phyloP scores from a whole-genome alignment of 371 early-diverging fungal genomes.

The Rhizopus sp. region DNA sequence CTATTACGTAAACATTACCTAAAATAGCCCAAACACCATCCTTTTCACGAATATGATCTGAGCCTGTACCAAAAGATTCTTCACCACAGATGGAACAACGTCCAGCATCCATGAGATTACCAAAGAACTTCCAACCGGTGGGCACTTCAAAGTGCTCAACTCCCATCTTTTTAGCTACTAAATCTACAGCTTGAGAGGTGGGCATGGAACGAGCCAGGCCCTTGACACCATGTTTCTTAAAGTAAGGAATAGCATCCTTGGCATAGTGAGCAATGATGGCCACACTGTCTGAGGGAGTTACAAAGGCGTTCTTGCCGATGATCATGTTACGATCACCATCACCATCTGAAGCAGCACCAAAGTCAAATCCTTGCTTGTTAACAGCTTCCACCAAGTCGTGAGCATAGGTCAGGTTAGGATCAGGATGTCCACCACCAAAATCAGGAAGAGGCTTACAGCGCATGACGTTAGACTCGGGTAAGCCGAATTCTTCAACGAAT shows the following conservation, averaged over 20 bases:
- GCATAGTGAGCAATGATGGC: conserved; percentile 95
- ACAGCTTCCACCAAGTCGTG: conserved; percentile 93
- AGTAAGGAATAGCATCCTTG: conserved; percentile 85
- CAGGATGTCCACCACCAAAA: conserved; percentile 96
- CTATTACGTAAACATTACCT: conserved; percentile 41
- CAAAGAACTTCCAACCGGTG: conserved; percentile 97
- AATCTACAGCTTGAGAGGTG: conserved; percentile 89
- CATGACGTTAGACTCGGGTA: conserved; percentile 81
- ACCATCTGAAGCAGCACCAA: conserved; percentile 96
- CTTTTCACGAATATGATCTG: conserved; percentile 98
- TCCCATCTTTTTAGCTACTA: conserved; percentile 83
- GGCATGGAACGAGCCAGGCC: conserved; percentile 98
- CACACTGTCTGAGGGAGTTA: conserved; percentile 97
- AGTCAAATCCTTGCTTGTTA: conserved; percentile 72
- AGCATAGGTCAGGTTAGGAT: conserved; percentile 98
- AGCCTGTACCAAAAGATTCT: conserved; percentile 97
- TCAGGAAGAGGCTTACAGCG: conserved; percentile 83
- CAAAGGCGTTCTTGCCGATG: conserved; percentile 90
- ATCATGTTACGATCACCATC: conserved; percentile 98
- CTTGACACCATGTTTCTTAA: conserved; percentile 78
- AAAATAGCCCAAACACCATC: conserved; percentile 98
- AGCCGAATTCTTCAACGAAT: conserved; percentile 88
- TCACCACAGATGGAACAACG: conserved; percentile 96
- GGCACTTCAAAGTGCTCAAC: conserved; percentile 86
- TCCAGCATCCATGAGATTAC: conserved; percentile 98